A percentile compares a stretch with the other conserved stretches of the same genome.
Evolutionary conservation across 2,329 filamentous ascomycete genomes (phyloP).

Genomic region (Fusarium incarnatum): DNA sequence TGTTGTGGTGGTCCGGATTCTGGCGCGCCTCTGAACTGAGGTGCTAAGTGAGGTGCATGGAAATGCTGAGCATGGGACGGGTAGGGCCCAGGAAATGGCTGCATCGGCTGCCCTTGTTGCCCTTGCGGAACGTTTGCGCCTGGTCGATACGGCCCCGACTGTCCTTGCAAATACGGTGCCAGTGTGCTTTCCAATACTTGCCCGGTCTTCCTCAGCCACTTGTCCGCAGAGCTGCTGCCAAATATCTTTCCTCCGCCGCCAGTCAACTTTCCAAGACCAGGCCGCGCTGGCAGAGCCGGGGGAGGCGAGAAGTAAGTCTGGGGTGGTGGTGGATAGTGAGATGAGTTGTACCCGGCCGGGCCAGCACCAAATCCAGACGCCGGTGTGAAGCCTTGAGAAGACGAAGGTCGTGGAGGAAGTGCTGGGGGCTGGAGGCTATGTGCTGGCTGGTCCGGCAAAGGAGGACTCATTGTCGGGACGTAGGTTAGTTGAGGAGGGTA

Average conservation of each 20-base stretch:
- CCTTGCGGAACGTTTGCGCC: slow-evolving; percentile 21
- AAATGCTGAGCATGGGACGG: slow-evolving; percentile 25
- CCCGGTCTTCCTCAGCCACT: slow-evolving; percentile 53
- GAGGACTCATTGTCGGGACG: slow-evolving; percentile 15
- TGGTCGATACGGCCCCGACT: slow-evolving; percentile 26
- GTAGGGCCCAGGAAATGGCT: slow-evolving; percentile 17
- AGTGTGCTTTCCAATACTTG: slow-evolving; percentile 51
- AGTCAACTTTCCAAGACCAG: slow-evolving; percentile 33
- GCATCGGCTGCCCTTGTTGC: slow-evolving; percentile 24
- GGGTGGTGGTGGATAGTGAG: slow-evolving; percentile 49
- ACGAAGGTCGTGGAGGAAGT: slow-evolving; percentile 47
- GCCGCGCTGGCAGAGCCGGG: slow-evolving; percentile 36
- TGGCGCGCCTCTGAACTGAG: slow-evolving; percentile 37
- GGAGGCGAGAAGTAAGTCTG: slow-evolving; percentile 49
- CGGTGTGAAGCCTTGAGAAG: slow-evolving; percentile 31
- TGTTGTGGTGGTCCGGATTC: slow-evolving; percentile 23
- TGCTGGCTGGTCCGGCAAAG: slow-evolving; percentile 18
- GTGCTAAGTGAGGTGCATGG: slow-evolving; percentile 39
- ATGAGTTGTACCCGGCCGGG: slow-evolving; percentile 40
- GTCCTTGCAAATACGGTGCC: slow-evolving; percentile 47
- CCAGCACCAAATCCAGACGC: slow-evolving; percentile 37
- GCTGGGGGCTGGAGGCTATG: slow-evolving; percentile 41
- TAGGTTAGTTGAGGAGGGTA: slow-evolving; percentile 43
- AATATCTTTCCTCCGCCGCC: slow-evolving; percentile 46
- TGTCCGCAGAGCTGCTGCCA: slow-evolving; percentile 50